phyloP scores from a whole-genome alignment of 768 basidiomycete species.

The Mycena haematopus region DNA sequence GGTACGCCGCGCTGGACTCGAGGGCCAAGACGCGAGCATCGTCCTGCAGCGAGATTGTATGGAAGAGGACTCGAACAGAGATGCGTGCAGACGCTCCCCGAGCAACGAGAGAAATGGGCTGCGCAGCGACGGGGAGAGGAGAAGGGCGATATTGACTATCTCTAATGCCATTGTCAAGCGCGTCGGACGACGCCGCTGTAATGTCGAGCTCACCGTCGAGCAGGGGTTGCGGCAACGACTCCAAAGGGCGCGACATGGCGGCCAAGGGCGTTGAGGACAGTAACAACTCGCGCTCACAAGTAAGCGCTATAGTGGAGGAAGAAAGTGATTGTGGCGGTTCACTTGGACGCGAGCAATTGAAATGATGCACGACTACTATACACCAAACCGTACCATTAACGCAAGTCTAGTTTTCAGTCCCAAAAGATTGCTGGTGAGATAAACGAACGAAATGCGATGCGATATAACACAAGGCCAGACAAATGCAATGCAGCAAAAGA shows the following conservation, averaged over 20 bases:
- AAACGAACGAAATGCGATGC: constrained; percentile 29
- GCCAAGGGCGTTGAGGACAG: constrained; percentile 4
- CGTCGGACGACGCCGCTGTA: background rate
- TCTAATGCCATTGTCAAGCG: constrained; percentile 20
- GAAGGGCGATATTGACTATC: constrained; percentile 24
- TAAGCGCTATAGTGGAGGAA: background rate
- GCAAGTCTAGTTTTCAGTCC: constrained; percentile 21
- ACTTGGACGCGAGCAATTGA: background rate
- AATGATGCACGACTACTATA: background rate
- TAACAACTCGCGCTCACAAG: background rate
- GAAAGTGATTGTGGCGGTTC: background rate
- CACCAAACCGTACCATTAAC: background rate
- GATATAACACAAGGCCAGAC: constrained; percentile 16
- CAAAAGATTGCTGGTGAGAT: constrained; percentile 17
- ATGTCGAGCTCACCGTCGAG: constrained; percentile 33
- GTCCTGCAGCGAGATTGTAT: constrained; percentile 37
- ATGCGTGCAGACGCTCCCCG: constrained; percentile 38
- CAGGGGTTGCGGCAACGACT: constrained; percentile 30
- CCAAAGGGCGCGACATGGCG: constrained; percentile 26
- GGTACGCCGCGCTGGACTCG: constrained; percentile 23
- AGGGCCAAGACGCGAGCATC: constrained; percentile 24
- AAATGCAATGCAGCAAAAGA: constrained; percentile 23
- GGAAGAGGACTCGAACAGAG: constrained; percentile 40
- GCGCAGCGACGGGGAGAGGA: constrained; percentile 30
- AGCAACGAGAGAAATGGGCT: constrained; percentile 36